Evolutionary conservation across 257 asterid genomes (phyloP).

Genomic region (Linderniella brevidens): DNA sequence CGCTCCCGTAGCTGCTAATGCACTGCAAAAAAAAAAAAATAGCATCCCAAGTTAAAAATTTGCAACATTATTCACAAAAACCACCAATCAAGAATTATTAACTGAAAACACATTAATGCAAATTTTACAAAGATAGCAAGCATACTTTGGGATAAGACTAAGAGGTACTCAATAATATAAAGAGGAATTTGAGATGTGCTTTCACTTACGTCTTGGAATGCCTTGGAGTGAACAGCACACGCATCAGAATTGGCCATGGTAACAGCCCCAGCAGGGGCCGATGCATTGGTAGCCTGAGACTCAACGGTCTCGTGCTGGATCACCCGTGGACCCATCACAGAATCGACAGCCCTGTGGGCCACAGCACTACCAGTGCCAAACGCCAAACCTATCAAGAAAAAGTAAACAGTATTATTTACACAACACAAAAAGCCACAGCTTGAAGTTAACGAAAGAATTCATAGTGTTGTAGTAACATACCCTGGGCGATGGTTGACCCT

Average conservation of each 20-base stretch:
- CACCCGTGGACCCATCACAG: slow-evolving; percentile 76
- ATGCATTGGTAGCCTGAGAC: slow-evolving; percentile 28
- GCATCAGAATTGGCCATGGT: slow-evolving; percentile 42
- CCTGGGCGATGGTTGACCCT: slow-evolving; percentile 70
- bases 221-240: slow-evolving; percentile 47
- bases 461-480: slow-evolving; percentile 15
- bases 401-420: not conserved
- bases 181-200: no score
- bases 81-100: no score
- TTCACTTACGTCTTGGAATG: slow-evolving; percentile 71
- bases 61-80: no score
- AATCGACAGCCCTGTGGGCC: slow-evolving; percentile 84
- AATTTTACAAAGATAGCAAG: no score
- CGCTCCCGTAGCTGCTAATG: slow-evolving; percentile 1
- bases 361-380: slow-evolving; percentile 86
- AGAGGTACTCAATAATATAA: no score
- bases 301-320: slow-evolving; percentile 68
- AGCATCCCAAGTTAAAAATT: not conserved
- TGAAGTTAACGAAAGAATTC: not conserved
- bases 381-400: slow-evolving; percentile 41
- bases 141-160: no score
- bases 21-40: not conserved
- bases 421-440: not conserved
- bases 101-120: no score
- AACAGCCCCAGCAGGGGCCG: slow-evolving; percentile 24